Conservation (phyloP, 208 protist species). For the Acanthamoeba sp. region DNA sequence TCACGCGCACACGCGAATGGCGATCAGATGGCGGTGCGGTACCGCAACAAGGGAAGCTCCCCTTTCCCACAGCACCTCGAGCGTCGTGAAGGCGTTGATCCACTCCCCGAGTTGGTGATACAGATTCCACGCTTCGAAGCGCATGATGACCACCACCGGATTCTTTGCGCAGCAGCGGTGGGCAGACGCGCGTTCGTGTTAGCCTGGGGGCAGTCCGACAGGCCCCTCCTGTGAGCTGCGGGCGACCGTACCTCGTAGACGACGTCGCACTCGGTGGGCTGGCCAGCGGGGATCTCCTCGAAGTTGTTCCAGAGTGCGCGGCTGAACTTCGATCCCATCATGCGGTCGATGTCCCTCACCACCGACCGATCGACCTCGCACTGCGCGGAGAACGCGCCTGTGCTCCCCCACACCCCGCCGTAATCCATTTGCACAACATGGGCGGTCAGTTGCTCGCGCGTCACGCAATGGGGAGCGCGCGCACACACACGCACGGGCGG, state of each 20-base stretch:
- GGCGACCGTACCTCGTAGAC: conserved; percentile 7
- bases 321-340: not conserved
- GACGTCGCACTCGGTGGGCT: not conserved
- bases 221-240: not conserved
- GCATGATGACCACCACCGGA: conserved; percentile 28
- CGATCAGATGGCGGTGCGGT: not conserved
- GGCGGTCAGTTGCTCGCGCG: too few species aligned
- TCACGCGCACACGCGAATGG: not conserved
- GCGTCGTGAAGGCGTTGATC: conserved; percentile 49
- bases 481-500: not conserved
- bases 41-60: not conserved
- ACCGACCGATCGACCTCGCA: not conserved
- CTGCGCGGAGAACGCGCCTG: conserved; percentile 28
- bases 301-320: not conserved
- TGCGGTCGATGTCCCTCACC: not conserved
- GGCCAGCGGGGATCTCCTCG: not conserved
- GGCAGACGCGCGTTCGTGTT: too few species aligned
- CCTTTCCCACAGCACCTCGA: conserved; percentile 28
- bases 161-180: not conserved
- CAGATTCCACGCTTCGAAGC: conserved; percentile 22
- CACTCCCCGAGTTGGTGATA: conserved; percentile 50
- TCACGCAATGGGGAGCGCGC: too few species aligned
- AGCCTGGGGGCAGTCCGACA: too few species aligned
- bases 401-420: not conserved
- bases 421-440: not conserved